Percentiles rank a stretch among this genome's conserved stretches.
Evolutionary conservation across 192 early-diverging fungal genomes (phyloP).

Genomic region (Cetraspora pellucida): DNA sequence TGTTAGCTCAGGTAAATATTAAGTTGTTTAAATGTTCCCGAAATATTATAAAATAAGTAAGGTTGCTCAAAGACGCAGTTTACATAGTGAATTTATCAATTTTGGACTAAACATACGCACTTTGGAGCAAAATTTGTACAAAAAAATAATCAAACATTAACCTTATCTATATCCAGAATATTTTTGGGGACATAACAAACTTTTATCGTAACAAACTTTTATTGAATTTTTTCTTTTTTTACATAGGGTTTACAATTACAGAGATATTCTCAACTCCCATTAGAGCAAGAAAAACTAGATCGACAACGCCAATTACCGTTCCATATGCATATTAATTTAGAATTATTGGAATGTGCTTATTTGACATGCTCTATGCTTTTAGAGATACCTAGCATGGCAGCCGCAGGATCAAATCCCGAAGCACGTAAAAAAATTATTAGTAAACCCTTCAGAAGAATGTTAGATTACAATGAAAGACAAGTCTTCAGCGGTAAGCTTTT

Average conservation of each 20-base stretch:
- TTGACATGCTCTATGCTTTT: slow-evolving; percentile 94
- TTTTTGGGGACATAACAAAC: too few species aligned
- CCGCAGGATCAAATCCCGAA: slow-evolving; percentile 58
- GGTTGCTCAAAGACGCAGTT: too few species aligned
- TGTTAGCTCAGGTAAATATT: slow-evolving; percentile 83
- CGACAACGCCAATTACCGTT: slow-evolving; percentile 96
- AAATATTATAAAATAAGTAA: too few species aligned
- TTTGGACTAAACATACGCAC: too few species aligned
- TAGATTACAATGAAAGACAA: slow-evolving; percentile 96
- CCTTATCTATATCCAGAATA: too few species aligned
- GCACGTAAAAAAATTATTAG: slow-evolving; percentile 77
- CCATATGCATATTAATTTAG: slow-evolving; percentile 99
- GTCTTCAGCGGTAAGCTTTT: slow-evolving; percentile 73
- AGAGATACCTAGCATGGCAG: slow-evolving; percentile 96
- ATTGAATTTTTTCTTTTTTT: slow-evolving; percentile 1
- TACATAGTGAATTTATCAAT: too few species aligned
- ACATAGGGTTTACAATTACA: slow-evolving; percentile 63
- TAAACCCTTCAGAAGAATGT: slow-evolving; percentile 89
- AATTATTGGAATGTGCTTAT: slow-evolving; percentile 96
- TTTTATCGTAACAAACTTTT: neutral
- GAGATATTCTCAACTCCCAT: slow-evolving; percentile 78
- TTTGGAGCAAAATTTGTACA: too few species aligned
- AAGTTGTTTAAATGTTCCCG: neutral
- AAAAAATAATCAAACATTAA: too few species aligned
- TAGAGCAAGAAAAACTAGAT: slow-evolving; percentile 91